Evolutionary conservation across 2,329 filamentous ascomycete species (phyloP).

Genomic region (Mollisiaceae sp.): DNA sequence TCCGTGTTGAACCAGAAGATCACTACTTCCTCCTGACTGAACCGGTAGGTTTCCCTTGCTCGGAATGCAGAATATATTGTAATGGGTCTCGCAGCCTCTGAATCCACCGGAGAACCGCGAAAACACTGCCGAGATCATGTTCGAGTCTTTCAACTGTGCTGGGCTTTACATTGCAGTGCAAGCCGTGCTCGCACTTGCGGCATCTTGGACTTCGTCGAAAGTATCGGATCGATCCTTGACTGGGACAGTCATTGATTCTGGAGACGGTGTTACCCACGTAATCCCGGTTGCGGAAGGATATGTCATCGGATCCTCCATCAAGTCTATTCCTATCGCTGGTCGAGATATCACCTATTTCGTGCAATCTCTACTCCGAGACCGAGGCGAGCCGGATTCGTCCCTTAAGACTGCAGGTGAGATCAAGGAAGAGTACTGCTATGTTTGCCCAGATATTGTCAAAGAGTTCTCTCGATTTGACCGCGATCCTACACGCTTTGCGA

Average conservation of each 20-base stretch:
- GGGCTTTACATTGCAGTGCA: slow-evolving; percentile 99
- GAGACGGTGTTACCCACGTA: slow-evolving; percentile 98
- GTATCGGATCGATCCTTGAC: slow-evolving; percentile 95
- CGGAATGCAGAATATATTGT: slow-evolving; percentile 5
- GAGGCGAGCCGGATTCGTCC: slow-evolving; percentile 94
- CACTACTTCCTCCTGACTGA: slow-evolving; percentile 98
- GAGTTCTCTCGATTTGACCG: slow-evolving; percentile 95
- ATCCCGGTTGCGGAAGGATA: slow-evolving; percentile 99
- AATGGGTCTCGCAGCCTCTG: slow-evolving; percentile 67
- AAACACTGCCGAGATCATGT: slow-evolving; percentile 99
- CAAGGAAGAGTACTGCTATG: slow-evolving; percentile 99
- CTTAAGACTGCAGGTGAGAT: slow-evolving; percentile 97
- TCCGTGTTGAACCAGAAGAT: slow-evolving; percentile 96
- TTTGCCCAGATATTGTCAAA: slow-evolving; percentile 98
- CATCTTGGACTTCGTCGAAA: slow-evolving; percentile 98
- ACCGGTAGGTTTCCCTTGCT: slow-evolving; percentile 65
- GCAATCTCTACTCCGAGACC: slow-evolving; percentile 92
- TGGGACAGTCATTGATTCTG: slow-evolving; percentile 97
- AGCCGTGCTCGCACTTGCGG: slow-evolving; percentile 92
- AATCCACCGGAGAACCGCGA: slow-evolving; percentile 99
- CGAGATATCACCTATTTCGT: slow-evolving; percentile 99
- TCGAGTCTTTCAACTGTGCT: slow-evolving; percentile 99
- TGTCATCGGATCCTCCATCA: slow-evolving; percentile 98
- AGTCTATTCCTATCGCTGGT: slow-evolving; percentile 97
- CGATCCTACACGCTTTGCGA: slow-evolving; percentile 87